A percentile compares a stretch with the other conserved stretches of the same genome.
Conservation (phyloP, 2,329 filamentous ascomycete species). For the Cytospora schulzeri region DNA sequence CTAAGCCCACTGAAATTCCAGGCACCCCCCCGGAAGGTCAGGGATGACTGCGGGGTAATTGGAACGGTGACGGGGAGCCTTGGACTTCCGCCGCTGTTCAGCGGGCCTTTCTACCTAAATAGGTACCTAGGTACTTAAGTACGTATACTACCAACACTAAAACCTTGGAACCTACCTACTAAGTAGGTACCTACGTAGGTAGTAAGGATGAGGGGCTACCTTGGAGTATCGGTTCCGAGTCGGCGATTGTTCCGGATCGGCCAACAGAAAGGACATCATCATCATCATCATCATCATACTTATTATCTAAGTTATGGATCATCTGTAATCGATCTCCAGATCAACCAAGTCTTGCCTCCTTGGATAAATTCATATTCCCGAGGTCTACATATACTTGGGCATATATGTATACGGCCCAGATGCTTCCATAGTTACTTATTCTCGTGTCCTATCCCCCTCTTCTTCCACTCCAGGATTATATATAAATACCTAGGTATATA, state of each 20-base stretch:
- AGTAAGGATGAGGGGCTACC: too few relatives aligned
- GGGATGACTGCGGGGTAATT: not conserved
- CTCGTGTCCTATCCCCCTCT: not conserved
- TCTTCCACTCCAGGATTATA: not conserved
- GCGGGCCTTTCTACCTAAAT: not conserved
- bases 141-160: too few relatives aligned
- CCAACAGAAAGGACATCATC: not conserved
- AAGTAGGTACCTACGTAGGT: too few relatives aligned
- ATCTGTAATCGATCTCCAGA: not conserved
- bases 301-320: too few relatives aligned
- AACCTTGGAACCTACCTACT: too few relatives aligned
- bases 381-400: not conserved
- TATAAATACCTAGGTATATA: too few relatives aligned
- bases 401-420: not conserved
- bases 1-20: too few relatives aligned
- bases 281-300: conserved; percentile 13
- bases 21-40: not conserved
- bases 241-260: conserved; percentile 4
- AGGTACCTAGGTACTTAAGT: too few relatives aligned
- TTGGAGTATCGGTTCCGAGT: conserved; percentile 20
- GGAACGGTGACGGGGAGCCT: not conserved
- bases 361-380: not conserved
- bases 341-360: not conserved
- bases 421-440: not conserved
- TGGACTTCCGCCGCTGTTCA: not conserved